Percentiles rank a stretch among this genome's conserved stretches.
phyloP scores from a whole-genome alignment of 139 green algal genomes.

The Chlorella vulgaris region DNA sequence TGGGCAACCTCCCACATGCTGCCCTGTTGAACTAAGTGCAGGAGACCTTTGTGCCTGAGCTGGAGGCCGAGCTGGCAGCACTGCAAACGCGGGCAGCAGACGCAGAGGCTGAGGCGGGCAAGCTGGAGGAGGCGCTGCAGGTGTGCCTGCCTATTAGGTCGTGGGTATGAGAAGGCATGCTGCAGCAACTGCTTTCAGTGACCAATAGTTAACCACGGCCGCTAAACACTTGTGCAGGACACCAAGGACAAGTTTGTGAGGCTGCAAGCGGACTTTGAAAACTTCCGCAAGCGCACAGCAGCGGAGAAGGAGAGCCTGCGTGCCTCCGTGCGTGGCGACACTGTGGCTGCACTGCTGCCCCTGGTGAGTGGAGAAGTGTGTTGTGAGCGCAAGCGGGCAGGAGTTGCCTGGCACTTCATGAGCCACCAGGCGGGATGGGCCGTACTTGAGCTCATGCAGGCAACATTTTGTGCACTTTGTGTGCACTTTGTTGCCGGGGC shows the following conservation, averaged over 20 bases:
- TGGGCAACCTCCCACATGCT: no score
- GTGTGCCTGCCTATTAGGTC: not conserved
- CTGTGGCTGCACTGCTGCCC: constrained; percentile 84
- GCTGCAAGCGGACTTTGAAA: constrained; percentile 98
- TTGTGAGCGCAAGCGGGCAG: not conserved
- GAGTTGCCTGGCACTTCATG: not conserved
- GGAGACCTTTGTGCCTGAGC: constrained; percentile 39
- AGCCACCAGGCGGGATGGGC: not conserved
- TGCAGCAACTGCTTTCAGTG: not conserved
- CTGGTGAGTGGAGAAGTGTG: constrained; percentile 12
- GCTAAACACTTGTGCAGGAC: no score
- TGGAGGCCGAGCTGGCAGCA: constrained; percentile 40
- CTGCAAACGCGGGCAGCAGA: constrained; percentile 26
- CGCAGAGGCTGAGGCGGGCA: constrained; percentile 14
- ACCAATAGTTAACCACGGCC: no score
- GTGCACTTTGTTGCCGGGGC: no score
- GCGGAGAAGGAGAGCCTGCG: constrained; percentile 79
- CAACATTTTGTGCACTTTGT: not conserved
- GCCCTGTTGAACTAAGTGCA: no score
- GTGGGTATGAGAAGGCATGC: not conserved
- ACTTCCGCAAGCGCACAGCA: constrained; percentile 91
- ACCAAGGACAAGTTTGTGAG: constrained; percentile 81
- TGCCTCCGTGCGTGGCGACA: constrained; percentile 66
- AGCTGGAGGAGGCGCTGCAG: constrained; percentile 34
- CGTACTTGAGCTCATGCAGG: not conserved